A percentile compares a stretch with the other conserved stretches of the same genome.
phyloP scores from a whole-genome alignment of 441 rosid genomes.

The Gossypium aridum region DNA sequence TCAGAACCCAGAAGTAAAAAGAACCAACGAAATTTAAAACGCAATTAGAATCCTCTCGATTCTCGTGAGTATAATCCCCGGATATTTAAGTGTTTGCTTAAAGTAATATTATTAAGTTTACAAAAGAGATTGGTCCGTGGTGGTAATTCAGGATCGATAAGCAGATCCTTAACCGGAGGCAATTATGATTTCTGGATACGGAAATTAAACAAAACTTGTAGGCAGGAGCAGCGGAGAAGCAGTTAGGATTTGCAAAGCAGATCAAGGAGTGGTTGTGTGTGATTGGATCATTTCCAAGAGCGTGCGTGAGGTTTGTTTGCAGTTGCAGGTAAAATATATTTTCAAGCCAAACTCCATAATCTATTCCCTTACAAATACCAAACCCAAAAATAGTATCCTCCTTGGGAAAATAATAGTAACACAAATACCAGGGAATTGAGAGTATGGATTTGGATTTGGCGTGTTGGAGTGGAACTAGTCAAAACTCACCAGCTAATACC shows the following conservation, averaged over 20 bases:
- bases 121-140: not conserved
- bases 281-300: slow-evolving; percentile 1
- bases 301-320: slow-evolving; percentile 3
- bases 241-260: not conserved
- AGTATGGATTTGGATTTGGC: slow-evolving; percentile 17
- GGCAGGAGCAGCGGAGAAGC: not conserved
- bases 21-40: not conserved
- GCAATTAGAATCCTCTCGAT: not conserved
- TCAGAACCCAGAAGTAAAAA: not conserved
- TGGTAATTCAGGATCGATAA: not conserved
- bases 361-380: not conserved
- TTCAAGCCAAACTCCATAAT: not conserved
- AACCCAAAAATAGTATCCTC: slow-evolving; percentile 15
- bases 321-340: not conserved
- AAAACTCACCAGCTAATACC: not conserved
- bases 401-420: slow-evolving; percentile 19
- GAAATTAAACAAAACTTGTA: not conserved
- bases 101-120: not conserved
- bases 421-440: slow-evolving; percentile 7
- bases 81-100: not conserved
- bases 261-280: not conserved
- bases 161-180: not conserved
- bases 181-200: not conserved
- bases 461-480: slow-evolving; percentile 28
- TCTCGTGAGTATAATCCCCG: not conserved